These are phyloP conservation scores for Boletus pseudopeckii DNA, from an alignment of 768 basidiomycete species.

Conservation along the genomic window DNA sequence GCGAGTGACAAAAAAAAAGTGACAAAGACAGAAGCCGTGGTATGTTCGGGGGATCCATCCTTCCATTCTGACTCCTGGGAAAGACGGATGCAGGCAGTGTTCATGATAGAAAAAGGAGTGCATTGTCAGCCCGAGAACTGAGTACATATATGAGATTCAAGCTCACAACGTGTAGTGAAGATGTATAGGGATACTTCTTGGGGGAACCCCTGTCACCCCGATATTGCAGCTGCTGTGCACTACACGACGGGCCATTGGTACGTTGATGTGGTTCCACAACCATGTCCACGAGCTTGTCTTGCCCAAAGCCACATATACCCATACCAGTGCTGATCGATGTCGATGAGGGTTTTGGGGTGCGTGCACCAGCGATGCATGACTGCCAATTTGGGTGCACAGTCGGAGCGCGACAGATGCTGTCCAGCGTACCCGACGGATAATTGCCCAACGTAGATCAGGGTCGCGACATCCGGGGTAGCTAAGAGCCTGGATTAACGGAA, in stretches of 20 bases:
- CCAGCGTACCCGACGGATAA: neutral
- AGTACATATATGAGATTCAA: neutral
- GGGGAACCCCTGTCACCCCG: neutral
- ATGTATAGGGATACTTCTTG: constrained; percentile 4
- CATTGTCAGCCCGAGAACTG: neutral
- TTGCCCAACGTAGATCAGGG: constrained; percentile 16
- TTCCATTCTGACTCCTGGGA: constrained; percentile 16
- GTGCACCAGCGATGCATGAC: neutral
- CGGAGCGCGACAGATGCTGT: neutral
- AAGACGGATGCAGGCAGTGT: neutral
- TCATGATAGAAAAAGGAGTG: neutral
- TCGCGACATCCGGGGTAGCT: constrained; percentile 6
- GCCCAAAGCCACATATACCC: neutral
- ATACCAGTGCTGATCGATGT: neutral
- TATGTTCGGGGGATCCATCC: constrained; percentile 6
- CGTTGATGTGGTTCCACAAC: neutral
- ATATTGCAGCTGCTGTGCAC: neutral
- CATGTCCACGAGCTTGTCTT: neutral
- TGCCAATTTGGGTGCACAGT: neutral
- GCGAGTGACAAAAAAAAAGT: neutral
- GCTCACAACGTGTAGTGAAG: constrained; percentile 14
- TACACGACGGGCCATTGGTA: constrained; percentile 1
- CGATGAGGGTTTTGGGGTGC: neutral
- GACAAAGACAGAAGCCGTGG: neutral
- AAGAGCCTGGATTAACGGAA: neutral